Evolutionary conservation across 2,329 filamentous ascomycete species (phyloP).

Genomic region (Fusarium xylarioides): DNA sequence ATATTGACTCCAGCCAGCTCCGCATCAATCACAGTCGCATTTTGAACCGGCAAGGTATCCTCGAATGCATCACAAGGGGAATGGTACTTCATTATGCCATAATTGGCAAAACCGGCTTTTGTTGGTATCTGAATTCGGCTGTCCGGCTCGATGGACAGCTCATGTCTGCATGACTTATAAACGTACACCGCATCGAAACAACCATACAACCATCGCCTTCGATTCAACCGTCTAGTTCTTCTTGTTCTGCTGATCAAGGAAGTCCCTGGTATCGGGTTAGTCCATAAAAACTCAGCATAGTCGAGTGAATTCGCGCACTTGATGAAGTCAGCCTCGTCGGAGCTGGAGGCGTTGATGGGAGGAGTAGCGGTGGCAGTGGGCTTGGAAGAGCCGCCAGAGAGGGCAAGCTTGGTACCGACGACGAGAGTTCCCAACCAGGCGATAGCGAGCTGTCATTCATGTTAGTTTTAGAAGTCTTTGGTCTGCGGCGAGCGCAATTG

Average conservation of each 20-base stretch:
- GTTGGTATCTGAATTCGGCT: conserved; percentile 41
- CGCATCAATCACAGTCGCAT: not conserved
- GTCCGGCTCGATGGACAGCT: conserved; percentile 37
- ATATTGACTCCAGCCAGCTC: not conserved
- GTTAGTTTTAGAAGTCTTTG: conserved; percentile 25
- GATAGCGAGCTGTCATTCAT: conserved; percentile 62
- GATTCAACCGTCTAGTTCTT: conserved; percentile 47
- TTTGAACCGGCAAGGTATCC: not conserved
- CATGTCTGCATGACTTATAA: conserved; percentile 42
- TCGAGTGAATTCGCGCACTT: conserved; percentile 58
- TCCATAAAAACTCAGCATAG: conserved; percentile 1
- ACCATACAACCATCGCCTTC: conserved; percentile 30
- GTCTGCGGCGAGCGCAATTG: conserved; percentile 22
- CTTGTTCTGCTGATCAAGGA: conserved; percentile 54
- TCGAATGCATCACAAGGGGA: conserved; percentile 15
- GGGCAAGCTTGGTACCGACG: conserved; percentile 56
- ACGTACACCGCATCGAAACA: conserved; percentile 49
- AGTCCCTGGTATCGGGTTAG: conserved; percentile 49
- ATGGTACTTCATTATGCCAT: conserved; percentile 23
- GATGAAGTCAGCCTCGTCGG: conserved; percentile 72
- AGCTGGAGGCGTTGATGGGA: conserved; percentile 69
- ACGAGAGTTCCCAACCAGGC: conserved; percentile 63
- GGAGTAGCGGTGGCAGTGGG: conserved; percentile 57
- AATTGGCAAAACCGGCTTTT: conserved; percentile 36
- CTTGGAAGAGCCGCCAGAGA: conserved; percentile 58